These are phyloP conservation scores for Pseudopyricularia javanii DNA, from an alignment of 2,329 filamentous ascomycete genomes.

Conservation along the genomic window DNA sequence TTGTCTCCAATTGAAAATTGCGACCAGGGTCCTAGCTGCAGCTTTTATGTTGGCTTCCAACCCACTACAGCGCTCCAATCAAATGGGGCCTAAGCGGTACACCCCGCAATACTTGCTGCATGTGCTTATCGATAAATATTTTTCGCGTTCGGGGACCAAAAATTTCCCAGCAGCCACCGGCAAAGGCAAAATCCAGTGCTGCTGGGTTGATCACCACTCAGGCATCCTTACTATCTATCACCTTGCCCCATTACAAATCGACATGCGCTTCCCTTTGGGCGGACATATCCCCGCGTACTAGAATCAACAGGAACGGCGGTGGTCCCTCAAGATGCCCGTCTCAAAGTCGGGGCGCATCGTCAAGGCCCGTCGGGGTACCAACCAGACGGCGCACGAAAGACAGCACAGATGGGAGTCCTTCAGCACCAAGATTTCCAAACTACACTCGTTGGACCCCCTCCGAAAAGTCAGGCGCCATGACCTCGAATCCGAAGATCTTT, in stretches of 20 bases:
- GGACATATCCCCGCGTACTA: neutral
- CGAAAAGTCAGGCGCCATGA: constrained; percentile 78
- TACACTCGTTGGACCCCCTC: constrained; percentile 82
- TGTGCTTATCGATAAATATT: neutral
- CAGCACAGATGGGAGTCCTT: constrained; percentile 89
- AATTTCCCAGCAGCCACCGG: neutral
- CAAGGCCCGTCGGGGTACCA: constrained; percentile 59
- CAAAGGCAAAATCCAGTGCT: no score
- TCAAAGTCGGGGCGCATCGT: constrained; percentile 54
- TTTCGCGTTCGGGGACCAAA: neutral
- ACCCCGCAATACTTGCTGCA: neutral
- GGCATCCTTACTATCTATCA: no score
- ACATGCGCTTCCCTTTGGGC: neutral
- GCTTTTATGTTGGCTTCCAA: no score
- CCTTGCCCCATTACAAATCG: no score
- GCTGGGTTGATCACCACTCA: no score
- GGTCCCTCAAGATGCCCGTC: constrained; percentile 38
- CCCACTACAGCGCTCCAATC: neutral
- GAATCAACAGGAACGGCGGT: neutral
- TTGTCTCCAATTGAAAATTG: neutral
- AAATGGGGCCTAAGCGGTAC: neutral
- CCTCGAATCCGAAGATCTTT: constrained; percentile 66
- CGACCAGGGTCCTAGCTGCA: neutral
- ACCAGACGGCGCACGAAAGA: constrained; percentile 61
- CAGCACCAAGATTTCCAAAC: constrained; percentile 75